Evolutionary conservation across 108 stramenopile genomes (phyloP), one percentile per base, ranked within the genome.

Genomic region (Nitzschia inconspicua): DNA sequence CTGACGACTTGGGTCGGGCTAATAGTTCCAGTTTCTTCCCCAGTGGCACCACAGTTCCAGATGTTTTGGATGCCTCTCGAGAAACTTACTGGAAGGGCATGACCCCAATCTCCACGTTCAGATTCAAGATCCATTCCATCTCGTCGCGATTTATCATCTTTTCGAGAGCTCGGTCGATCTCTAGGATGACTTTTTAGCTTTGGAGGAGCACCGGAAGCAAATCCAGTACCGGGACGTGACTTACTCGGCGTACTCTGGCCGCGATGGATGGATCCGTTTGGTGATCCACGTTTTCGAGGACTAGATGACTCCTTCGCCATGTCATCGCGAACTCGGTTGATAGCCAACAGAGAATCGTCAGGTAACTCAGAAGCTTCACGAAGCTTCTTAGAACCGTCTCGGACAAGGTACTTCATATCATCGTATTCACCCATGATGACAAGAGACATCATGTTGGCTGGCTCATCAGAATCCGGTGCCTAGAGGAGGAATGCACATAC

Each of bases 311-410:
- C 37, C 50, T 51, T 51, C 16, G 60, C 40, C 11, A 39, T 29
- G 3, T 63, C 56, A 13, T 46, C 64, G 11, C 88, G 63, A 24
- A 60, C 64, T 30, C 79, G 75, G 65, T 92, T 92, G 30, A 80
- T 66, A 20, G 67, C 34, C 28, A 78, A 34, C 0, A 91, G 62
- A 19, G 68, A 46, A 27, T 86, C 86, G 27, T 92, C 91, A 5
- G 80, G 56, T 1, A 77, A 44, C 0, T 68, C 70, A 8, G 70
- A 59, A 25, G 77, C 82, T 29, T 93, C 88, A 8, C 86, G 65
- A 0, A 93, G 75, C 54, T 88, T 89, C 60, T 88, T 93, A n/a
- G 88, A 66, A 1, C 91, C 91, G 65, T 93, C 91, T n/a, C 86
- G 88, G 23, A 93, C 91, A 18, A 93, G 80, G 24, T 89, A 73